These are phyloP conservation scores for Tetracentron sinense DNA, from an alignment of 164 flowering plant genomes.

Conservation along the genomic window DNA sequence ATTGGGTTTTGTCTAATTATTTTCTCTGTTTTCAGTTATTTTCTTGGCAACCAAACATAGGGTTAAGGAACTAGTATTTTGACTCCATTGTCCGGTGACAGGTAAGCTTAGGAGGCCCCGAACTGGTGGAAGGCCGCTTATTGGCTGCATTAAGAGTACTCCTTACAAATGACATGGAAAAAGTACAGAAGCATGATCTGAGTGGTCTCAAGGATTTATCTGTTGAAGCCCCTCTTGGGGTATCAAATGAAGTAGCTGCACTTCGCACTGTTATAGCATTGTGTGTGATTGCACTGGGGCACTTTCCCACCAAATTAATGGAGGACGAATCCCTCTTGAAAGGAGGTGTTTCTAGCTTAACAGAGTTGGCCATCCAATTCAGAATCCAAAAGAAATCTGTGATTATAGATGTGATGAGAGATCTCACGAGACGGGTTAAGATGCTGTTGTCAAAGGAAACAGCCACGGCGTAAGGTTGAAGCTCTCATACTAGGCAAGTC, in stretches of 20 bases:
- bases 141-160: constrained; percentile 82
- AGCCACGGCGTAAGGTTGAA: no score
- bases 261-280: constrained; percentile 71
- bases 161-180: constrained; percentile 46
- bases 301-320: constrained; percentile 83
- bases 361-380: constrained; percentile 60
- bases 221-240: constrained; percentile 75
- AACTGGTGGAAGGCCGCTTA: constrained; percentile 75
- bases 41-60: no score
- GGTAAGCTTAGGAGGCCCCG: constrained; percentile 82
- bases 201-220: constrained; percentile 55
- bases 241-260: constrained; percentile 54
- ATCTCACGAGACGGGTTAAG: constrained; percentile 59
- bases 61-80: no score
- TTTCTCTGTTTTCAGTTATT: no score
- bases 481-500: no score
- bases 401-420: constrained; percentile 67
- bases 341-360: constrained; percentile 36
- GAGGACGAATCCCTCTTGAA: constrained; percentile 67
- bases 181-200: constrained; percentile 55
- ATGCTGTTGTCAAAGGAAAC: constrained; percentile 33
- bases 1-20: no score
- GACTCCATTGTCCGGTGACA: no score
- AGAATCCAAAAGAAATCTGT: constrained; percentile 83
- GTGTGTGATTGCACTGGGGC: constrained; percentile 66